Base-by-base conservation (phyloP, 129 eudicot species). In the sunflower (Helianthus annuus) region DNA sequence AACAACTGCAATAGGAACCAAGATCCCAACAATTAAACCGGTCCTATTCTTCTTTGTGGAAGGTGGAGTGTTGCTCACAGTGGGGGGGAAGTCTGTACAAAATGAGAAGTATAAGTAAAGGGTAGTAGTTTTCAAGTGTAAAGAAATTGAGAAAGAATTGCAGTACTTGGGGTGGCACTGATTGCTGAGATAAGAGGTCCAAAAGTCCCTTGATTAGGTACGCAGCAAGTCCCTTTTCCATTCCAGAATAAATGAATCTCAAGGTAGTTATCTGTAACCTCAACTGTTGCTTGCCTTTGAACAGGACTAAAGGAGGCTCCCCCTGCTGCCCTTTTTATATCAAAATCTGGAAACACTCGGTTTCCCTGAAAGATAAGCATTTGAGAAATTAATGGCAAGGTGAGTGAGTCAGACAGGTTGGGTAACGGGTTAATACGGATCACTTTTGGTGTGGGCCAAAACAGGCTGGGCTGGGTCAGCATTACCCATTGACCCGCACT, bases 241-340 rank as follows among this genome's bases (percentile, higher is more conserved):
- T 87, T 85, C 97, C 96, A 91, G 39, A 88, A 85, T 4, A 91
- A 78, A 80, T 91, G 84, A 12, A 83, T 72, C 62, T 83, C 87
- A 38, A 76, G 64, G 69, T 59, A 76, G 76, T 79, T 79, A 19
- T 80, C 70, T 45, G 74, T 75, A 49, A 79, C 84, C 6, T 14
- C 64, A 76, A 49, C 79, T 12, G 17, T 76, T 11, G 14, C 81
- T 60, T 61, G 13, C 69, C 59, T 72, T 13, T 6, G 24, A 59
- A 83, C 84, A 42, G 84, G 76, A 59, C 45, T 53, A 36, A 15
- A 76, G 3, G 84, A 67, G 42, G 48, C 45, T 3, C 84, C 87
- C 4, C 80, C 80, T 38, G 86, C 86, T 39, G 12, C 81, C 60
- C 27, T 83, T 19, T 60, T 29, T 46, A 78, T 74, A 74, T 83